Evolutionary conservation across 305 asterid genomes (phyloP).

Genomic region (Andrographis paniculata): DNA sequence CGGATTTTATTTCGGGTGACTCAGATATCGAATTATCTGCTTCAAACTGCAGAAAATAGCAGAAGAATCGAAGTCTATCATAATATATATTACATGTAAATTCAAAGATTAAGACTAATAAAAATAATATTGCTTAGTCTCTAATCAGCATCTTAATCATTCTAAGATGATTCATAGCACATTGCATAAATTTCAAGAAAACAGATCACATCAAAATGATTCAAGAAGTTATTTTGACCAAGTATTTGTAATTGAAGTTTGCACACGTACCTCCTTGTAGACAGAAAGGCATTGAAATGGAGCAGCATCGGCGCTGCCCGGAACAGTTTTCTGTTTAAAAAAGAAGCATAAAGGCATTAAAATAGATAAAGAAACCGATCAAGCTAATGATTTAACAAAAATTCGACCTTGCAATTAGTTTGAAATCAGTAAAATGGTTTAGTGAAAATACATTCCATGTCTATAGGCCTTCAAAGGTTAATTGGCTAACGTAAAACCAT

Average conservation of each 20-base stretch:
- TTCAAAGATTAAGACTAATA: not conserved
- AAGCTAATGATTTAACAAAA: too few species aligned
- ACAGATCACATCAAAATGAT: not conserved
- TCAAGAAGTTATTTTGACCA: not conserved
- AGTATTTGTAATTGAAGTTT: constrained; percentile 6
- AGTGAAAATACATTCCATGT: too few species aligned
- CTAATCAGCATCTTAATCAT: too few species aligned
- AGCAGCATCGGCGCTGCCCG: constrained; percentile 37
- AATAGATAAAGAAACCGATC: constrained; percentile 9
- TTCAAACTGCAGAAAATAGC: constrained; percentile 41
- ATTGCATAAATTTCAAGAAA: not conserved
- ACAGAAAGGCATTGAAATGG: constrained; percentile 60
- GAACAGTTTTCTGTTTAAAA: constrained; percentile 32
- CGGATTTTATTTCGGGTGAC: constrained; percentile 53
- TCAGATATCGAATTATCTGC: constrained; percentile 25
- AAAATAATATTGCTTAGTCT: not conserved
- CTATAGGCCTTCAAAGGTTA: too few species aligned
- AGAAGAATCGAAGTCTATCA: not conserved
- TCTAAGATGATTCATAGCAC: too few species aligned
- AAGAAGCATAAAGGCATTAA: constrained; percentile 10
- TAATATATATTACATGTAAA: not conserved
- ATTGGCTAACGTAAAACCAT: too few species aligned
- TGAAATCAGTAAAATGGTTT: too few species aligned
- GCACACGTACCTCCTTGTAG: constrained; percentile 60
- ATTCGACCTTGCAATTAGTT: too few species aligned